Evolutionary conservation across 78 protist genomes (phyloP), one percentile per base, ranked within the genome.

Genomic region (Corallochytrium limacisporum): DNA sequence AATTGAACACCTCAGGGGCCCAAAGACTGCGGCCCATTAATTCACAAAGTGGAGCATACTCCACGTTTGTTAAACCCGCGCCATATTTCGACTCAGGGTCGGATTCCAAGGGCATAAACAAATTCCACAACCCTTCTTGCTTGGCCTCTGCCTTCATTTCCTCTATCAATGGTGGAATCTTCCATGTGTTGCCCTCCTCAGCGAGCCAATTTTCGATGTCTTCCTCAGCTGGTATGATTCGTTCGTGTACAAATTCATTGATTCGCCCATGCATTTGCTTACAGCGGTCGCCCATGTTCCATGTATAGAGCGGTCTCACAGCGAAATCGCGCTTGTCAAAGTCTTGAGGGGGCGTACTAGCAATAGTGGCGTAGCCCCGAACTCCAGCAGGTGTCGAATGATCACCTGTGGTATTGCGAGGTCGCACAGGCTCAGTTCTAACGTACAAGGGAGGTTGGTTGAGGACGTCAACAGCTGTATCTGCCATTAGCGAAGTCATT

Each of bases 21-120:
- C 10, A 29, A 3, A 35, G 62, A 15, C 3, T 9, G 7, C 65
- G 28, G 9, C 87, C 87, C 81, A 67, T 78, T 35, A 62, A 4
- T 57, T 82, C 92, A 7, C 72, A 60, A 31, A 86, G 50, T 26
- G 37, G 65, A 0, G 88, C 87, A 24, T 86, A 86, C 62, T 86
- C 88, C 8, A 56, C 28, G 15, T 65, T 56, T 33, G 79, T 26
- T 49, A 84, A 57, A 9, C 85, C 85, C n/a, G n/a, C n/a, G n/a
- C n/a, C n/a, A n/a, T n/a, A n/a, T n/a, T n/a, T n/a, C n/a, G n/a
- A n/a, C n/a, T n/a, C n/a, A n/a, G n/a, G n/a, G n/a, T n/a, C n/a
- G 40, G 39, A 13, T 50, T 39, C 67, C 28, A 26, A 50, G 1
- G 74, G 79, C 20, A 72, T 44, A 22, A 72, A 77, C 62, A 82